phyloP scores from a whole-genome alignment of 164 flowering plant species.

The Liriodendron chinense region DNA sequence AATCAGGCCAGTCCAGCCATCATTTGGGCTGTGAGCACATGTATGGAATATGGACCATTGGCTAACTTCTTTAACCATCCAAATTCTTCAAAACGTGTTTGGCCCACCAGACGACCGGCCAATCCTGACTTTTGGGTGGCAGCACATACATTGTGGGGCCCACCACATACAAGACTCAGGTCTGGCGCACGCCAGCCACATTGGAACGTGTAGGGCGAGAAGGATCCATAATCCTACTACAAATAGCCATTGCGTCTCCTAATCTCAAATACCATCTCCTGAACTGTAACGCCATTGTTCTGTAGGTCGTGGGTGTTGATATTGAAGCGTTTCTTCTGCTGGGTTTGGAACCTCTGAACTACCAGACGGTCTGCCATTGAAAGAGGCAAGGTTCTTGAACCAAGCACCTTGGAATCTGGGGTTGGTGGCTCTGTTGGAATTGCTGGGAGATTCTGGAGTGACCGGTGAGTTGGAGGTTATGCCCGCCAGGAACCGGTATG shows the following conservation, averaged over 20 bases:
- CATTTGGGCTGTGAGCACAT: no score
- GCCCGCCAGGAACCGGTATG: slow-evolving; percentile 58
- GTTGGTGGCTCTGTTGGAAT: slow-evolving; percentile 40
- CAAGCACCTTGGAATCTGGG: slow-evolving; percentile 69
- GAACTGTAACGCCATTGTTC: slow-evolving; percentile 3
- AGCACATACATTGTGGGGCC: no score
- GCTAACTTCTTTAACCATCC: neutral
- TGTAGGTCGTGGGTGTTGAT: slow-evolving; percentile 11
- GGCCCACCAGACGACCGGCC: neutral
- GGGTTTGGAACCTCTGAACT: slow-evolving; percentile 48
- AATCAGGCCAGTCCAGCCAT: no score
- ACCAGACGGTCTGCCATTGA: slow-evolving; percentile 53
- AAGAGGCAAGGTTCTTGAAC: slow-evolving; percentile 63
- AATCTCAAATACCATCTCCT: no score
- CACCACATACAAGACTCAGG: no score
- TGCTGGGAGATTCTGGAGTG: slow-evolving; percentile 46
- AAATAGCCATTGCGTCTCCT: no score
- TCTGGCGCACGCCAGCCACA: no score
- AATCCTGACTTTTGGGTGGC: no score
- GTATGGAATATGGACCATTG: neutral
- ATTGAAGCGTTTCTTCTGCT: slow-evolving; percentile 29
- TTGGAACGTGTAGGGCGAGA: no score
- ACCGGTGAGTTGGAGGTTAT: slow-evolving; percentile 30
- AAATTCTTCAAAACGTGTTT: neutral
- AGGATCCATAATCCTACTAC: slow-evolving; percentile 1